Base-by-base conservation (phyloP, 257 asterid genomes). In the Penstemon davidsonii region DNA sequence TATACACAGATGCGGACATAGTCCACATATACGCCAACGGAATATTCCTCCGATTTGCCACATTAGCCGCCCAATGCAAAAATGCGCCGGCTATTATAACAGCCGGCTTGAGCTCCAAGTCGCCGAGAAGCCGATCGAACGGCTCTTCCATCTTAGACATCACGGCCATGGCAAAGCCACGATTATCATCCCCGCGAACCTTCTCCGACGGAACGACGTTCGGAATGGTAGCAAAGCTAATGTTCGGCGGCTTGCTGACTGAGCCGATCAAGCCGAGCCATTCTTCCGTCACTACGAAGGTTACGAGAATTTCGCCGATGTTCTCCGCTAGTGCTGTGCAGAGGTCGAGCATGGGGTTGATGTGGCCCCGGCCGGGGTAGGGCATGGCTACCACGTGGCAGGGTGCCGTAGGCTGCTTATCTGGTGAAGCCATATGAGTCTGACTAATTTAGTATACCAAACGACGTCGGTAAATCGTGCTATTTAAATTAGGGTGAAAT, bases 191-290 rank as follows among this genome's bases (percentile, higher is more conserved):
- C 33, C 83, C 88, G n/a, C 92, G 85, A 4, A n/a, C 82, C 4
- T 12, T 67, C 77, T 85, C 90, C 7, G 90, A 82, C 42, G 88
- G 96, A 12, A 89, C 43, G 12, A 85, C 88, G 69, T 87, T 85
- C 0, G 84, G 87, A 6, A 82, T 72, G 0, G 87, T 67, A 3
- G 73, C 73, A 7, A 82, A 83, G 7, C 75, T 72, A 61, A 80
- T 12, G 46, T 76, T 81, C 7, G 62, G 73, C 39, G 85, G 82
- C 81, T 69, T 51, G 0, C 64, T 51, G 7, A 65, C 83, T 46
- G 90, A 70, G 73, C 67, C 68, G 52, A 82, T 69, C 50, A 82
- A 55, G 52, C 82, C 76, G 4, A 40, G 10, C 89, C 87, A 84
- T 44, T 71, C 76, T 43, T 71, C 76, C 3, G 70, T 81, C 11